Percentiles rank a stretch among this genome's conserved stretches.
Conservation (phyloP, 1,284 basidiomycete species). For the Microbotryomycetes sp. region DNA sequence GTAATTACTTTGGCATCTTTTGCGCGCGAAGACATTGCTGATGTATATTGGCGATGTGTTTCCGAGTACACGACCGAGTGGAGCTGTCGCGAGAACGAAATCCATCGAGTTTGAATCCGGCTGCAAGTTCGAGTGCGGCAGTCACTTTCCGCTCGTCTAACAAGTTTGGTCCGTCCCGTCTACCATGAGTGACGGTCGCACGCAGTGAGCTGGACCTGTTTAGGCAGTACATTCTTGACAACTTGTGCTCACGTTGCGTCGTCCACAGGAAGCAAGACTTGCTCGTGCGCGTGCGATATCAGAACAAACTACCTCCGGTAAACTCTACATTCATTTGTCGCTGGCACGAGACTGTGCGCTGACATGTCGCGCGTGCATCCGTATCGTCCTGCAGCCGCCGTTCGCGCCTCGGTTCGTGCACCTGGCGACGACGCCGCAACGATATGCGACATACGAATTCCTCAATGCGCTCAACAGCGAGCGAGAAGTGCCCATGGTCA, state of each 20-base stretch:
- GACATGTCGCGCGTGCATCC: neutral
- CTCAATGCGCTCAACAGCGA: conserved; percentile 70
- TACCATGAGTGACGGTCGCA: neutral
- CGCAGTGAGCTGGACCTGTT: neutral
- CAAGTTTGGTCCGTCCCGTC: neutral
- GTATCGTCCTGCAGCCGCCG: conserved; percentile 51
- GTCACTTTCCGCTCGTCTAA: neutral
- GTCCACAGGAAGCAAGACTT: conserved; percentile 65
- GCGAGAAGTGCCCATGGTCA: conserved; percentile 78
- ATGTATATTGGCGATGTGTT: neutral
- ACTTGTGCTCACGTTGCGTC: neutral
- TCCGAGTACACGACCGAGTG: neutral
- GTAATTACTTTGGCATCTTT: conserved; percentile 4
- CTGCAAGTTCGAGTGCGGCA: neutral
- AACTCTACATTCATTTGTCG: too few relatives aligned
- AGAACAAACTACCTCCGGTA: conserved; percentile 74
- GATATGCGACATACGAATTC: conserved; percentile 77
- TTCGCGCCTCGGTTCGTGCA: conserved; percentile 88
- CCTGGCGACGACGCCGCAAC: conserved; percentile 72
- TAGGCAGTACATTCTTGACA: neutral
- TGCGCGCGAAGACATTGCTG: neutral
- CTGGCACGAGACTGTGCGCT: neutral
- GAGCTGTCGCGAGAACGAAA: neutral
- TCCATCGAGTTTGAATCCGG: neutral
- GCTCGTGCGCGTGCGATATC: conserved; percentile 81